Conservation (phyloP, 768 basidiomycete species). For the Phaeotremella skinneri region DNA sequence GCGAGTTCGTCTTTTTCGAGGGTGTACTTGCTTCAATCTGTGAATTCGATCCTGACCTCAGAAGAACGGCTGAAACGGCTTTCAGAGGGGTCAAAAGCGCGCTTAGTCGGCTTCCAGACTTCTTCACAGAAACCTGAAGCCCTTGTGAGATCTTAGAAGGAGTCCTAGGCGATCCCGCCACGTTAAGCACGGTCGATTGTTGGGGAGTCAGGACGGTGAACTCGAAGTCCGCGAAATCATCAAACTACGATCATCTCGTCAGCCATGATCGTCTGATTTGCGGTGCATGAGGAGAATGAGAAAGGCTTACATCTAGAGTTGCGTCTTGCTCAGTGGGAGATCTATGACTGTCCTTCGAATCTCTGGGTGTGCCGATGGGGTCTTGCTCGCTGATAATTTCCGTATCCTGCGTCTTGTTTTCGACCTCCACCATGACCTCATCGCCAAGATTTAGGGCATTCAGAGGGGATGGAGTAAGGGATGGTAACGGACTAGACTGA, state of each 20-base stretch:
- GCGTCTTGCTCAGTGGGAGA: too few species aligned
- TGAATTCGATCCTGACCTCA: neutral
- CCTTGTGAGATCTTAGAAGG: too few species aligned
- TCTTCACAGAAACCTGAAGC: neutral
- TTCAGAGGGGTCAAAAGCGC: neutral
- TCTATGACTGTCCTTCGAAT: too few species aligned
- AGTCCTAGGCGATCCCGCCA: neutral
- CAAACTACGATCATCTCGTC: conserved; percentile 4
- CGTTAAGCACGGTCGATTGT: neutral
- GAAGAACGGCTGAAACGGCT: neutral
- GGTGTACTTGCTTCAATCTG: too few species aligned
- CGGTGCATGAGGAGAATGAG: neutral
- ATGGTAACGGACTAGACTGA: neutral
- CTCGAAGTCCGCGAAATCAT: conserved; percentile 9
- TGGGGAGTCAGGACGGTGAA: conserved; percentile 1
- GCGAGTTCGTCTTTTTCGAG: too few species aligned
- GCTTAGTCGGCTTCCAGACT: neutral
- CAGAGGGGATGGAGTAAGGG: neutral
- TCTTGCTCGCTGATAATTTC: too few species aligned
- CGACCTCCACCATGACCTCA: too few species aligned
- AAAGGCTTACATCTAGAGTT: too few species aligned
- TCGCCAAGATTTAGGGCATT: neutral
- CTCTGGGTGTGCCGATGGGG: too few species aligned
- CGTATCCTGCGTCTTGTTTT: too few species aligned
- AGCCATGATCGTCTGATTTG: neutral